A percentile compares a stretch with the other conserved stretches of the same genome.
Conservation (phyloP, 495 filamentous ascomycete species). For the Neurospora pannonica region DNA sequence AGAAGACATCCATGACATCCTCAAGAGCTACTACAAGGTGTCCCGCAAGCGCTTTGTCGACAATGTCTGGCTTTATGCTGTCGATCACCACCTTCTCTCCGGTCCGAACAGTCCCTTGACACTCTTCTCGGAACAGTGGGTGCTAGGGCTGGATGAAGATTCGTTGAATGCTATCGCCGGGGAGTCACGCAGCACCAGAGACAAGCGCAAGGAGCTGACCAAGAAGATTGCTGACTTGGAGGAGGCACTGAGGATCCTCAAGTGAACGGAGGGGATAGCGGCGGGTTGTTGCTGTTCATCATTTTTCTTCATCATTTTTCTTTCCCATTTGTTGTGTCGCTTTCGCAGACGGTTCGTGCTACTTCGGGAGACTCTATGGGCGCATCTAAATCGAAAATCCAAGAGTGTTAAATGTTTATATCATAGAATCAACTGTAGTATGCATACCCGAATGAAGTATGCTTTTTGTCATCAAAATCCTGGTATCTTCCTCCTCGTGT, state of each 20-base stretch:
- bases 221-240: slow-evolving; percentile 20
- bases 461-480: no score
- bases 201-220: slow-evolving; percentile 14
- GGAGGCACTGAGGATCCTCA: slow-evolving; percentile 18
- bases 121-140: slow-evolving; percentile 24
- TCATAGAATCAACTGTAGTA: no score
- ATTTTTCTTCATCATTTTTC: neutral
- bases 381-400: no score
- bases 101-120: slow-evolving; percentile 24
- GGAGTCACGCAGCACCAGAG: slow-evolving; percentile 16
- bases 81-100: slow-evolving; percentile 24
- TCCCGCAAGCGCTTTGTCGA: slow-evolving; percentile 50
- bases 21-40: slow-evolving; percentile 53
- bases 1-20: slow-evolving; percentile 48
- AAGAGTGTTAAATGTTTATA: no score
- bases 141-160: slow-evolving; percentile 20
- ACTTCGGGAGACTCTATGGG: no score
- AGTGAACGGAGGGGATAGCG: neutral
- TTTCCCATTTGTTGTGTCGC: no score
- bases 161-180: slow-evolving; percentile 27
- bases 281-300: neutral
- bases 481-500: no score
- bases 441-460: no score
- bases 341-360: no score
- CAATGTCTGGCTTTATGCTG: slow-evolving; percentile 33